These are phyloP conservation scores for Cordia subcordata DNA, from an alignment of 257 asterid genomes.

Conservation along the genomic window DNA sequence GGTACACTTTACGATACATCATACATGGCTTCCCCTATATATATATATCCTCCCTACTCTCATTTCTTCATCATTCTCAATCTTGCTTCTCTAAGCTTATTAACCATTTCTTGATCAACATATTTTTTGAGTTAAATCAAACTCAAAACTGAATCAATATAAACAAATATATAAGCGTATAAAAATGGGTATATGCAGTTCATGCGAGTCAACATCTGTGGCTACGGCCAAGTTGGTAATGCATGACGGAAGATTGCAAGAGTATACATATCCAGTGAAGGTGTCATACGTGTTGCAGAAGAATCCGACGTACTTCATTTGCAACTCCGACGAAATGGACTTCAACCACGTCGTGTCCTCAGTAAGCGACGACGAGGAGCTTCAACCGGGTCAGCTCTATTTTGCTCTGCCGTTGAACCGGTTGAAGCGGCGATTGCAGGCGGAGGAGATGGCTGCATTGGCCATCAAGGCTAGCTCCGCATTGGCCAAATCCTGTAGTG, in stretches of 20 bases:
- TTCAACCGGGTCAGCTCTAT: slow-evolving; percentile 12
- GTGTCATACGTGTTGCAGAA: slow-evolving; percentile 2
- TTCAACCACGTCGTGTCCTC: slow-evolving; percentile 3
- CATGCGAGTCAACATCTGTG: not conserved
- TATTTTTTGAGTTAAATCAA: not conserved
- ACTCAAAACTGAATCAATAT: not conserved
- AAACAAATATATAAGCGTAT: too few species aligned
- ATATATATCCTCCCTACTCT: not conserved
- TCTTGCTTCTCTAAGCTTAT: not conserved
- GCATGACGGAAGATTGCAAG: slow-evolving; percentile 10
- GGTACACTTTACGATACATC: slow-evolving; percentile 18
- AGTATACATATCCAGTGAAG: slow-evolving; percentile 13
- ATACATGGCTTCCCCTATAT: slow-evolving; percentile 2
- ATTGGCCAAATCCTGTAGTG: slow-evolving; percentile 1
- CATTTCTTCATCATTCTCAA: not conserved
- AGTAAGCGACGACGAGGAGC: slow-evolving; percentile 4
- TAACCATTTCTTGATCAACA: not conserved
- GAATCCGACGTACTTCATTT: slow-evolving; percentile 7
- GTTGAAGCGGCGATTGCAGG: slow-evolving; percentile 9
- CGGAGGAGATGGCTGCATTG: slow-evolving; percentile 19
- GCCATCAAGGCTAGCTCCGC: slow-evolving; percentile 15
- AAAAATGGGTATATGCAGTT: slow-evolving; percentile 7
- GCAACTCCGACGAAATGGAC: slow-evolving; percentile 18
- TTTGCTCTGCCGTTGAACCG: slow-evolving; percentile 9
- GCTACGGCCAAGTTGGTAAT: slow-evolving; percentile 9